phyloP scores from a whole-genome alignment of 805 yeast species.

The Starmerella bombicola region DNA sequence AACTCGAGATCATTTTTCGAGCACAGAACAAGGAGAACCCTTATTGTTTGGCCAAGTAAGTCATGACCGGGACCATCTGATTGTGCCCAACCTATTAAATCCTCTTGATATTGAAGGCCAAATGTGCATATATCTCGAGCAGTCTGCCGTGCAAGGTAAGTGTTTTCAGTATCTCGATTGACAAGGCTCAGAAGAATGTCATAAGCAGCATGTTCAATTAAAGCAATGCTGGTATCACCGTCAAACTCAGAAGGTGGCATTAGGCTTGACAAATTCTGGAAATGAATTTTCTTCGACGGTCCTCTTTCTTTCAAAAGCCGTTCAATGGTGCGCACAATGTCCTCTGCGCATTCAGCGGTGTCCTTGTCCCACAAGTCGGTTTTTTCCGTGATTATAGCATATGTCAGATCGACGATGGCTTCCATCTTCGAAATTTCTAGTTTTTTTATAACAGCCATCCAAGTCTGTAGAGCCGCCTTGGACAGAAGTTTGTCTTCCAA shows the following conservation, averaged over 20 bases:
- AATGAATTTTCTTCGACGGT: constrained; percentile 6
- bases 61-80: constrained; percentile 12
- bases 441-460: constrained; percentile 49
- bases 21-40: constrained; percentile 26
- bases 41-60: constrained; percentile 20
- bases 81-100: constrained; percentile 12
- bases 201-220: constrained; percentile 1
- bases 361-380: constrained; percentile 41
- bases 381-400: constrained; percentile 55
- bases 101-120: constrained; percentile 10
- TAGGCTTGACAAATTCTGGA: constrained; percentile 7
- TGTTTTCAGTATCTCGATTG: constrained; percentile 17
- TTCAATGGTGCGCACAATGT: constrained; percentile 5
- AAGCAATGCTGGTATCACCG: too few relatives aligned
- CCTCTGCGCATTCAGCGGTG: constrained; percentile 21
- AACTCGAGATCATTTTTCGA: constrained; percentile 29
- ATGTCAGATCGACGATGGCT: constrained; percentile 51
- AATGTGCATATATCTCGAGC: constrained; percentile 19
- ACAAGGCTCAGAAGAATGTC: constrained; percentile 16
- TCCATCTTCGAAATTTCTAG: constrained; percentile 40
- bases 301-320: not conserved
- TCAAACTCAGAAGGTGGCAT: not conserved
- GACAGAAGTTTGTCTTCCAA: constrained; percentile 52
- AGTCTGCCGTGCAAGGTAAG: constrained; percentile 19
- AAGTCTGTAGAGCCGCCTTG: constrained; percentile 49